Percentiles rank a stretch among this genome's conserved stretches.
These are phyloP conservation scores for Cymbopogon flexuosus DNA, from an alignment of 202 grass and related monocot genomes.

Conservation along the genomic window DNA sequence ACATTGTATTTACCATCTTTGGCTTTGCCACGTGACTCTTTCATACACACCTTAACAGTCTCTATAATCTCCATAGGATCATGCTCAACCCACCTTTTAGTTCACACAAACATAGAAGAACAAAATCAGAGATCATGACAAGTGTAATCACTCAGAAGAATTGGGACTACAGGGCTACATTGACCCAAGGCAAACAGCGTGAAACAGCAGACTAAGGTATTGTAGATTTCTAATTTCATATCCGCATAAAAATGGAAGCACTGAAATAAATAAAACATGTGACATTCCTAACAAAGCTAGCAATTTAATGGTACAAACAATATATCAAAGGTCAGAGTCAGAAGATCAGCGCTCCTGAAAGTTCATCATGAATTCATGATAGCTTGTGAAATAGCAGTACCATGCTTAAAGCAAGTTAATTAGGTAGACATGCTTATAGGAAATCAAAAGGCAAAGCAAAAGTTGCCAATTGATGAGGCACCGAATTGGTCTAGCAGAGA, in stretches of 20 bases:
- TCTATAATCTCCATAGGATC: slow-evolving; percentile 85
- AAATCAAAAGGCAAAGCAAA: neutral
- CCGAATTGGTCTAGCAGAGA: neutral
- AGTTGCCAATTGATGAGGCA: neutral
- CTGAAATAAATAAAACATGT: neutral
- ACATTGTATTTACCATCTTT: slow-evolving; percentile 47
- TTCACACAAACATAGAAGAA: neutral
- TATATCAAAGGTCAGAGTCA: neutral
- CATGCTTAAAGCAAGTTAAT: neutral
- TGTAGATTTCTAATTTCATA: neutral
- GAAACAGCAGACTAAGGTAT: neutral
- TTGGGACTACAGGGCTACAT: neutral
- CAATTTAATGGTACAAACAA: neutral
- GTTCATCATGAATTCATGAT: neutral
- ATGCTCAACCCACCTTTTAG: slow-evolving; percentile 87
- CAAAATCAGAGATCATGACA: neutral
- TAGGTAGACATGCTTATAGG: neutral
- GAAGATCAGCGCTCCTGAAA: neutral
- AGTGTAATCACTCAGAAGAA: too few relatives aligned
- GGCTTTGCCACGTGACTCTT: slow-evolving; percentile 56
- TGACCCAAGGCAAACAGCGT: neutral
- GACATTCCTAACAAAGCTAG: neutral
- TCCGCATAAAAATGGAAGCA: neutral
- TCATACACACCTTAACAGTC: slow-evolving; percentile 70
- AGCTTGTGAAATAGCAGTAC: neutral